Evolutionary conservation across 2,329 filamentous ascomycete species (phyloP), one percentile per base, ranked within the genome.

Genomic region (Zasmidium citrigriseum): DNA sequence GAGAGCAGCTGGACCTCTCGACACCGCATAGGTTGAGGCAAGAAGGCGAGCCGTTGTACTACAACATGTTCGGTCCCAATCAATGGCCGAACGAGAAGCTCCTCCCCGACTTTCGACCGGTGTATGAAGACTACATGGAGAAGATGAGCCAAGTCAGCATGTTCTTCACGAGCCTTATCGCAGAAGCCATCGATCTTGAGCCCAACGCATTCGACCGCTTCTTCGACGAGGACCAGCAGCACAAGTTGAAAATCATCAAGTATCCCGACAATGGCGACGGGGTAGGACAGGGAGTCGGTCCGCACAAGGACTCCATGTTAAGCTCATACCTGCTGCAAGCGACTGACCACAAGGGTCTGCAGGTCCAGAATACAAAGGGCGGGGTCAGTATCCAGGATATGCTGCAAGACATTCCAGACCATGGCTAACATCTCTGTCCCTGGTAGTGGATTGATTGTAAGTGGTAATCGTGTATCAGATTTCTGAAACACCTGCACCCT

Each of bases 231-330:
- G 75, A 82, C 45, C 81, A 79, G 78, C 91, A 95, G 77, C 90
- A 96, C 78, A 96, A 96, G 79, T 82, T 96, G 68, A 96, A 96
- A 54, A 88, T 96, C 59, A 88, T 96, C 60, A 91, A 90, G 77
- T 96, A 95, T 70, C 91, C 91, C 0, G 91, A 95, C 71, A 69
- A 53, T 57, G 77, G 78, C 55, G 85, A 87, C 66, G 85, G 77
- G 34, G 76, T 74, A 78, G 66, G 88, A 1, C 82, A 85, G 65
- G 82, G 82, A 24, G 82, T 93, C 0, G 90, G 90, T 0, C 89
- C 90, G 29, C 90, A 93, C 78, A 93, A 93, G 74, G 90, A 93
- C 73, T 89, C 85, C 67, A 93, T 95, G 90, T 80, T 95, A 61
- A 88, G 87, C 9, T 89, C 84, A 63, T 96, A 93, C 73, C 80